A percentile compares a stretch with the other conserved stretches of the same genome.
These are phyloP conservation scores for Glutinoglossum americanum DNA, from an alignment of 495 filamentous ascomycete genomes.

Conservation along the genomic window DNA sequence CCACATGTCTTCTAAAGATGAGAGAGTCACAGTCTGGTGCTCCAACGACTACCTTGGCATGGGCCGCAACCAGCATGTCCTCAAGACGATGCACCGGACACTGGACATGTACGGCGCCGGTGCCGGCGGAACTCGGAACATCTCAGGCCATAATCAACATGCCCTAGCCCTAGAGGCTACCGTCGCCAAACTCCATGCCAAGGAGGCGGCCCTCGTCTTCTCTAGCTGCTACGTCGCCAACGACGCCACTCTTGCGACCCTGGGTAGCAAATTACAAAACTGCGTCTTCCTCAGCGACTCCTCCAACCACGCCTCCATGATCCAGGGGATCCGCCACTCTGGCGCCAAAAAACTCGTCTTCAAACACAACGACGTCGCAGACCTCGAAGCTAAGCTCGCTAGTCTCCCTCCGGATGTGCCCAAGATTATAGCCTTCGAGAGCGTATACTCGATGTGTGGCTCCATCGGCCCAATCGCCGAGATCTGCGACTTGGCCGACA, in stretches of 20 bases:
- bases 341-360: slow-evolving; percentile 94
- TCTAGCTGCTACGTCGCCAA: slow-evolving; percentile 96
- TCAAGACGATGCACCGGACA: slow-evolving; percentile 84
- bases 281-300: slow-evolving; percentile 93
- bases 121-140: slow-evolving; percentile 89
- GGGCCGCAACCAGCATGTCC: slow-evolving; percentile 73
- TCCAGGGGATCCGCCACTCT: slow-evolving; percentile 94
- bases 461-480: slow-evolving; percentile 86
- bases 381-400: slow-evolving; percentile 78
- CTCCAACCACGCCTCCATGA: slow-evolving; percentile 97
- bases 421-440: slow-evolving; percentile 97
- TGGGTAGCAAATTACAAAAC: slow-evolving; percentile 86
- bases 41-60: slow-evolving; percentile 98
- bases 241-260: slow-evolving; percentile 86
- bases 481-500: slow-evolving; percentile 89
- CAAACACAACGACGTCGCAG: slow-evolving; percentile 85
- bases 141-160: slow-evolving; percentile 93
- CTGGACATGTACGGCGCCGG: slow-evolving; percentile 89
- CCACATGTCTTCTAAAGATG: slow-evolving; percentile 65
- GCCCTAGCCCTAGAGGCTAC: slow-evolving; percentile 68
- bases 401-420: slow-evolving; percentile 63
- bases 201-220: slow-evolving; percentile 82
- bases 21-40: slow-evolving; percentile 96
- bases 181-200: slow-evolving; percentile 74
- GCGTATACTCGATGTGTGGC: slow-evolving; percentile 97